A percentile compares a stretch with the other conserved stretches of the same genome.
Conservation (phyloP, 108 stramenopile genomes). For the Fistulifera pelliculosa region DNA sequence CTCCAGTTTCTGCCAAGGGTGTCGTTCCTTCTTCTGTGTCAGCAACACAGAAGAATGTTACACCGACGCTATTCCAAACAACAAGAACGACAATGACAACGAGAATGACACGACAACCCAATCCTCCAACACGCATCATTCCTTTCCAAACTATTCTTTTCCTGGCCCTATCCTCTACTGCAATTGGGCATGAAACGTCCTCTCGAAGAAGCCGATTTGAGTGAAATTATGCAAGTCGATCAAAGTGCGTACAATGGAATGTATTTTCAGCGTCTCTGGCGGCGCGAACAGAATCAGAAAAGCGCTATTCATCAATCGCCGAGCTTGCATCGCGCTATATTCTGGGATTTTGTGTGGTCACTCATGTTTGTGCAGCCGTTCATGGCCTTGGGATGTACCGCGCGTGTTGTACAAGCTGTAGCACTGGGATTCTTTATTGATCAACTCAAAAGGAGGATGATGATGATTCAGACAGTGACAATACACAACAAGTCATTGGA, state of each 20-base stretch:
- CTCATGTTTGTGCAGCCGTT: conserved; percentile 60
- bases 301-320: conserved; percentile 32
- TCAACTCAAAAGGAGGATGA: conserved; percentile 45
- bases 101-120: conserved; percentile 11
- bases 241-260: conserved; percentile 11
- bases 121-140: conserved; percentile 29
- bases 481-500: conserved; percentile 23
- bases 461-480: conserved; percentile 7
- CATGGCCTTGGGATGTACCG: conserved; percentile 21
- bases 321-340: conserved; percentile 38
- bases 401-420: conserved; percentile 53
- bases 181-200: conserved; percentile 44
- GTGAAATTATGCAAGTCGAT: conserved; percentile 29
- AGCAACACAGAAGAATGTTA: too few relatives aligned
- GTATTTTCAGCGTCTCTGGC: conserved; percentile 33
- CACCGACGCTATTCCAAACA: too few relatives aligned
- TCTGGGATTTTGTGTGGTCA: conserved; percentile 41
- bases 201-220: conserved; percentile 33
- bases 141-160: conserved; percentile 36
- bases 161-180: conserved; percentile 44
- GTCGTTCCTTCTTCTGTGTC: too few relatives aligned
- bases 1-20: too few relatives aligned
- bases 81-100: too few relatives aligned
- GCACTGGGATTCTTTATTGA: conserved; percentile 61
- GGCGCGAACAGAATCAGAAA: conserved; percentile 9